A percentile compares a stretch with the other conserved stretches of the same genome.
Evolutionary conservation across 805 yeast genomes (phyloP).

Genomic region (Kuraishia hungarica): DNA sequence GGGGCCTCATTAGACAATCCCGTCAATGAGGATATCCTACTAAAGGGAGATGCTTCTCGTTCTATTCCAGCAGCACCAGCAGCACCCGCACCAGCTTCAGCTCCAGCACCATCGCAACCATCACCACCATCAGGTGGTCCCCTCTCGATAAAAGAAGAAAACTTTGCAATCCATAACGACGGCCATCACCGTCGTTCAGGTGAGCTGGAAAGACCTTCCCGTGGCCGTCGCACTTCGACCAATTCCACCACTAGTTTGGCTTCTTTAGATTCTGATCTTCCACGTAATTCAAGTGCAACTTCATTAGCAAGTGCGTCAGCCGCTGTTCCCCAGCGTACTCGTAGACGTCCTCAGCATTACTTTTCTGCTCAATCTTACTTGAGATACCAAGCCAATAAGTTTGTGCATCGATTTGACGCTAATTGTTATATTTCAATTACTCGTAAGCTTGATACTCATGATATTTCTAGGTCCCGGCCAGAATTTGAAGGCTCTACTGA

Average conservation of each 20-base stretch:
- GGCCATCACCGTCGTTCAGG: constrained; percentile 35
- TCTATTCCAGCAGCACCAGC: too few relatives aligned
- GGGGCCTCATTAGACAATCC: too few relatives aligned
- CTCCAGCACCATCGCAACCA: too few relatives aligned
- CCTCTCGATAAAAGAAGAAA: constrained; percentile 49
- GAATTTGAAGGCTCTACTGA: constrained; percentile 27
- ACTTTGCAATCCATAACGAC: constrained; percentile 84
- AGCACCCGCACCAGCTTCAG: too few relatives aligned
- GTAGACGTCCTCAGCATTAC: constrained; percentile 43
- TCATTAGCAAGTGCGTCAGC: not conserved
- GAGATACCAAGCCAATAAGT: constrained; percentile 90
- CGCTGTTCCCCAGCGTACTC: constrained; percentile 17
- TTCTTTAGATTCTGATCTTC: not conserved
- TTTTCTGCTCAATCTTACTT: constrained; percentile 95
- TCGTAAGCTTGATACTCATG: constrained; percentile 91
- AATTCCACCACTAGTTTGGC: constrained; percentile 11
- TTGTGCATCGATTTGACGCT: constrained; percentile 86
- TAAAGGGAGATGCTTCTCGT: constrained; percentile 1
- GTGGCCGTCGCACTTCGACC: constrained; percentile 18
- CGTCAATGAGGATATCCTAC: too few relatives aligned
- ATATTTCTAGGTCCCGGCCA: constrained; percentile 71
- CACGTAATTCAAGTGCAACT: not conserved
- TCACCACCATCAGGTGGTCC: too few relatives aligned
- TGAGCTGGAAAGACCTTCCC: constrained; percentile 1
- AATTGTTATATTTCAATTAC: constrained; percentile 94